A percentile compares a stretch with the other conserved stretches of the same genome.
Evolutionary conservation across 805 yeast species (phyloP).

Genomic region (Ogataea chonburiensis): DNA sequence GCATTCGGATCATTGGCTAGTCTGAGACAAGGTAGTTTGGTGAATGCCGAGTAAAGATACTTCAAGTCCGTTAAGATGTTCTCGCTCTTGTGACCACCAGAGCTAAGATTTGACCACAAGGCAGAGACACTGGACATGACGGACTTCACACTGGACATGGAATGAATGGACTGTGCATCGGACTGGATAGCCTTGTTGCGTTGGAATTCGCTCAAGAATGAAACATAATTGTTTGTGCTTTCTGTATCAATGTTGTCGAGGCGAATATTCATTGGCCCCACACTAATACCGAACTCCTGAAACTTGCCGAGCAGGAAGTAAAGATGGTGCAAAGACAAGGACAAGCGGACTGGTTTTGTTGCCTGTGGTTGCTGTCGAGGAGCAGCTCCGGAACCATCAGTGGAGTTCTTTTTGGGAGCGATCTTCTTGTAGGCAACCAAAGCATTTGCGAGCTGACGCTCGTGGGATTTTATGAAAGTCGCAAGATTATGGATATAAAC

Average conservation of each 20-base stretch:
- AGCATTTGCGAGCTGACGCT: slow-evolving; percentile 59
- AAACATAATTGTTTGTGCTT: slow-evolving; percentile 50
- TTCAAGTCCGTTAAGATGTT: slow-evolving; percentile 44
- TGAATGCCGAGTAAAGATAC: slow-evolving; percentile 60
- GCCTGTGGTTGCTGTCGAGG: slow-evolving; percentile 18
- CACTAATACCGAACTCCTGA: slow-evolving; percentile 44
- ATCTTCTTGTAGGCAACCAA: slow-evolving; percentile 50
- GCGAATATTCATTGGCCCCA: slow-evolving; percentile 63
- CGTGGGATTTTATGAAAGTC: slow-evolving; percentile 53
- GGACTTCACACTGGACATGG: slow-evolving; percentile 58
- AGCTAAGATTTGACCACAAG: slow-evolving; percentile 37
- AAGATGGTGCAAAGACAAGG: slow-evolving; percentile 61
- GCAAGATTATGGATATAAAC: slow-evolving; percentile 55
- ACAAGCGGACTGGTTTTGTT: slow-evolving; percentile 52
- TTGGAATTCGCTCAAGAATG: slow-evolving; percentile 57
- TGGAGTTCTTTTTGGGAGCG: slow-evolving; percentile 17
- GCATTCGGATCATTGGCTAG: slow-evolving; percentile 60
- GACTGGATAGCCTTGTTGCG: slow-evolving; percentile 35
- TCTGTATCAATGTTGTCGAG: slow-evolving; percentile 54
- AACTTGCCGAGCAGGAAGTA: slow-evolving; percentile 60
- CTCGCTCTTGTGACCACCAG: slow-evolving; percentile 43
- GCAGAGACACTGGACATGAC: slow-evolving; percentile 47
- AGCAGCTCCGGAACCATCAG: slow-evolving; percentile 8
- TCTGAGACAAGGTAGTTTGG: slow-evolving; percentile 63
- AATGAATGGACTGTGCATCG: slow-evolving; percentile 49